Conservation (phyloP, 805 yeast genomes). For the Yamadazyma kitorensis region DNA sequence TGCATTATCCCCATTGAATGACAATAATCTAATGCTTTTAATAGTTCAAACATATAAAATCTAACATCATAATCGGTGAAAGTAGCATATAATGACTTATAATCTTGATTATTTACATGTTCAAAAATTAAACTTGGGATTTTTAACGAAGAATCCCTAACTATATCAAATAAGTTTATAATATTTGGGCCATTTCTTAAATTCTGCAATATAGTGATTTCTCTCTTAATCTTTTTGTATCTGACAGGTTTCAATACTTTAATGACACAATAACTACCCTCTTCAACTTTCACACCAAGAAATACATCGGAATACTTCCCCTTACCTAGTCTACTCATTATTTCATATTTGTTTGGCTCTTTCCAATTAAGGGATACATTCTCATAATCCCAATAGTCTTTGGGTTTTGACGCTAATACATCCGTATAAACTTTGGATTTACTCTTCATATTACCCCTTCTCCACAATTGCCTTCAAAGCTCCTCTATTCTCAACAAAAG, state of each 20-base stretch:
- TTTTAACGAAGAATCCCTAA: slow-evolving; percentile 73
- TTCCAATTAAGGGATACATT: slow-evolving; percentile 47
- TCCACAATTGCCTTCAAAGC: too few species aligned
- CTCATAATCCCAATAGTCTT: slow-evolving; percentile 85
- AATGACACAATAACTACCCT: slow-evolving; percentile 67
- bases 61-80: slow-evolving; percentile 77
- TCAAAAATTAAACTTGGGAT: slow-evolving; percentile 92
- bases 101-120: slow-evolving; percentile 77
- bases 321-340: slow-evolving; percentile 80
- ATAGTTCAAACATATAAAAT: slow-evolving; percentile 75
- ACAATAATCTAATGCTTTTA: slow-evolving; percentile 82
- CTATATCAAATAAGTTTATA: slow-evolving; percentile 73
- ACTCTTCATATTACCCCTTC: slow-evolving; percentile 2
- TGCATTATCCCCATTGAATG: slow-evolving; percentile 97
- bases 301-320: slow-evolving; percentile 97
- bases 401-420: slow-evolving; percentile 64
- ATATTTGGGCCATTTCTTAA: slow-evolving; percentile 83
- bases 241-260: slow-evolving; percentile 92
- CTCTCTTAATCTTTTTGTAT: slow-evolving; percentile 86
- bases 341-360: slow-evolving; percentile 58
- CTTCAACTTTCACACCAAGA: slow-evolving; percentile 70
- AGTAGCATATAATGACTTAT: slow-evolving; percentile 75
- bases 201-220: slow-evolving; percentile 82
- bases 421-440: slow-evolving; percentile 64
- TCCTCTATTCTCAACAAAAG: too few species aligned